These are phyloP conservation scores for Orbilia oligospora DNA, from an alignment of 2,329 filamentous ascomycete species.

Conservation along the genomic window DNA sequence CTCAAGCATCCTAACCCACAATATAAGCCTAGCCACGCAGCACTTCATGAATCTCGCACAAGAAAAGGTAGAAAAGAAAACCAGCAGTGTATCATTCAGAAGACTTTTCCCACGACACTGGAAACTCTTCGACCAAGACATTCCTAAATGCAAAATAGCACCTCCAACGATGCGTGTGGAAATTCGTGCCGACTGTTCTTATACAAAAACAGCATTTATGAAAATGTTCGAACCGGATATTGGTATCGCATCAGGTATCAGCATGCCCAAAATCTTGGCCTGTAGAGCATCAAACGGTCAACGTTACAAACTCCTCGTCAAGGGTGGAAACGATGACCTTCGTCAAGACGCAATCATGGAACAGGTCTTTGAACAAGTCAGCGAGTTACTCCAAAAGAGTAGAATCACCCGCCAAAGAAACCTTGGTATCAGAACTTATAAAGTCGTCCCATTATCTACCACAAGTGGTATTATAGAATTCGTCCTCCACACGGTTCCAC, in stretches of 20 bases:
- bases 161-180: conserved; percentile 90
- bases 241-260: conserved; percentile 89
- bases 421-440: conserved; percentile 94
- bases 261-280: conserved; percentile 92
- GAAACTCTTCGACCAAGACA: conserved; percentile 60
- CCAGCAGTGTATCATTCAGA: conserved; percentile 74
- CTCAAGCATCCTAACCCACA: conserved; percentile 42
- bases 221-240: conserved; percentile 80
- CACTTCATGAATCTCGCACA: conserved; percentile 57
- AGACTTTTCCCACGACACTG: conserved; percentile 48
- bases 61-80: conserved; percentile 72
- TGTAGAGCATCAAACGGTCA: conserved; percentile 82
- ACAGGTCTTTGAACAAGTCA: conserved; percentile 97
- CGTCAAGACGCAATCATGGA: conserved; percentile 99
- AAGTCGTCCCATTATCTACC: conserved; percentile 89
- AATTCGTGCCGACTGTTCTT: conserved; percentile 80
- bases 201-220: conserved; percentile 82
- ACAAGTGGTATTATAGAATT: conserved; percentile 96
- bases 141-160: conserved; percentile 79
- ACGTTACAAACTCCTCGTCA: conserved; percentile 90
- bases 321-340: conserved; percentile 94
- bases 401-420: conserved; percentile 88
- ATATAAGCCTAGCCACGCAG: conserved; percentile 40
- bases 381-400: conserved; percentile 87
- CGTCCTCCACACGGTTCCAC: conserved; percentile 89